A percentile compares a stretch with the other conserved stretches of the same genome.
Conservation (phyloP, 352 stramenopile genomes). For the Vaucheria bursata region DNA sequence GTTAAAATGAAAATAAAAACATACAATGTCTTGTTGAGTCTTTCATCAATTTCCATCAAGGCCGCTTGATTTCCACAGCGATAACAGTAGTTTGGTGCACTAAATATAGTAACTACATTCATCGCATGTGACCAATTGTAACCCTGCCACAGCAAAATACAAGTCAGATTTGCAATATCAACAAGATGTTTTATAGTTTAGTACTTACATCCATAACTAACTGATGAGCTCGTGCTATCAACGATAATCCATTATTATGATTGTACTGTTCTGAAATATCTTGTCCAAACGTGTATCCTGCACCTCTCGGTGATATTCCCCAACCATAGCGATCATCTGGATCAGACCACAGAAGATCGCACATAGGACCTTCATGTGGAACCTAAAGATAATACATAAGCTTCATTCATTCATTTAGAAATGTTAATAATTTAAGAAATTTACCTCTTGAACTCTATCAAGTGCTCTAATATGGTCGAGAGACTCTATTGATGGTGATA, state of each 20-base stretch:
- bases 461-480: slow-evolving; percentile 87
- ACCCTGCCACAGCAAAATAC: slow-evolving; percentile 46
- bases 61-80: slow-evolving; percentile 90
- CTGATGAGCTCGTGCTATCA: slow-evolving; percentile 86
- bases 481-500: slow-evolving; percentile 74
- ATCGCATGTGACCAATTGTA: slow-evolving; percentile 91
- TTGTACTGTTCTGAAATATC: slow-evolving; percentile 86
- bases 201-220: slow-evolving; percentile 74
- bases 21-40: slow-evolving; percentile 89
- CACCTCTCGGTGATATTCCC: slow-evolving; percentile 83
- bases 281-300: slow-evolving; percentile 76
- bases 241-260: slow-evolving; percentile 78
- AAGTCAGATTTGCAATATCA: not conserved
- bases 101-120: slow-evolving; percentile 97
- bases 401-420: not conserved
- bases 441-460: slow-evolving; percentile 83
- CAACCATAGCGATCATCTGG: slow-evolving; percentile 84
- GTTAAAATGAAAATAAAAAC: slow-evolving; percentile 33
- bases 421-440: slow-evolving; percentile 8
- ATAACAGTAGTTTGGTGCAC: slow-evolving; percentile 98
- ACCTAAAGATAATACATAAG: slow-evolving; percentile 51
- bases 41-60: slow-evolving; percentile 91
- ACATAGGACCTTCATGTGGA: slow-evolving; percentile 93
- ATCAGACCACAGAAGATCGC: slow-evolving; percentile 94
- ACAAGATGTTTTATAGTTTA: not conserved